Evolutionary conservation across 2,329 filamentous ascomycete genomes (phyloP).

Genomic region (Venturia asperata): DNA sequence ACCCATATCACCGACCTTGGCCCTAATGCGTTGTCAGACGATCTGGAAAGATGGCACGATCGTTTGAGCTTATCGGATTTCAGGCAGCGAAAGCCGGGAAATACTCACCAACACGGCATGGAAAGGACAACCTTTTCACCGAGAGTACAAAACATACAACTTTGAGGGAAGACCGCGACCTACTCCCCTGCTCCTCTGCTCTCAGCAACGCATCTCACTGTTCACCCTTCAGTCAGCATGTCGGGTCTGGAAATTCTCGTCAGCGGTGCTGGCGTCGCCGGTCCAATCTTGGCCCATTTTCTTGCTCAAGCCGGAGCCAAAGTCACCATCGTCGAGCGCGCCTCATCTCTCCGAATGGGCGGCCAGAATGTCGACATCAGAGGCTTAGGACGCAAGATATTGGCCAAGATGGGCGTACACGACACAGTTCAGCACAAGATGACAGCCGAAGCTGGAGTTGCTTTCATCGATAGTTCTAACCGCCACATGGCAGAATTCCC

Average conservation of each 20-base stretch:
- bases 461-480: slow-evolving; percentile 30
- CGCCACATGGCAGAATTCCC: slow-evolving; percentile 21
- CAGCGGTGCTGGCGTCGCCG: slow-evolving; percentile 35
- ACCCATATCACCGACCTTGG: neutral
- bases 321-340: slow-evolving; percentile 41
- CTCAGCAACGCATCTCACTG: slow-evolving; percentile 4
- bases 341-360: slow-evolving; percentile 32
- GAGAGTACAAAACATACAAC: too few relatives aligned
- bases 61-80: neutral
- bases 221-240: slow-evolving; percentile 22
- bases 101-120: too few relatives aligned
- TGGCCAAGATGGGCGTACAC: slow-evolving; percentile 36
- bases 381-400: slow-evolving; percentile 36
- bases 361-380: slow-evolving; percentile 43
- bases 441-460: slow-evolving; percentile 37
- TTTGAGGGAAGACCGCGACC: too few relatives aligned
- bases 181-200: too few relatives aligned
- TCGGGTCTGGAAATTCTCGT: slow-evolving; percentile 28
- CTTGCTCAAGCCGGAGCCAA: slow-evolving; percentile 27
- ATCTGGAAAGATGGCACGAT: neutral
- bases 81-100: too few relatives aligned
- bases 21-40: neutral
- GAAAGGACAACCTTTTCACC: too few relatives aligned
- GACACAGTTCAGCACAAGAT: slow-evolving; percentile 30
- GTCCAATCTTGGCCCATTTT: slow-evolving; percentile 32